Base-by-base conservation (phyloP, 2,329 filamentous ascomycete species). In the Aspergillus pseudoterreus region DNA sequence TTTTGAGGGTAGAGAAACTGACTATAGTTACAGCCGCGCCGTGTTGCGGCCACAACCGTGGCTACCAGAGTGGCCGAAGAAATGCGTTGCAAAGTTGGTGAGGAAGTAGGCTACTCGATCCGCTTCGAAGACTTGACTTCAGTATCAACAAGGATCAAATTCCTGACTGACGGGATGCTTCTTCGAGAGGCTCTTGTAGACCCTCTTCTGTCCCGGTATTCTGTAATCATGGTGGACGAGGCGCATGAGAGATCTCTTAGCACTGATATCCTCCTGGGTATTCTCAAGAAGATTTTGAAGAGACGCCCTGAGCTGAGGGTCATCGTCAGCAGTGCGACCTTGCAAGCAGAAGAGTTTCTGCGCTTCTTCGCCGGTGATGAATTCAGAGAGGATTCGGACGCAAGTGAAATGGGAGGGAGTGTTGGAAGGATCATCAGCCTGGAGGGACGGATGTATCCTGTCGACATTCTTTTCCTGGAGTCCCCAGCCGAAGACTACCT, bases 221-320 rank as follows among this genome's bases (percentile, higher is more conserved):
- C 91, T 0, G 87, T 96, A 42, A 90, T 99, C 62, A 96, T 99
- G 90, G 88, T 99, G 6, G 94, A 99, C 66, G 92, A 97, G 72
- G 94, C 92, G 6, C 94, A 99, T 67, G 92, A 97, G 71, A 81
- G 94, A 49, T 96, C 91, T 45, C 81, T 97, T 53, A 95, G 90
- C 68, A 95, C 92, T 0, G 94, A 99, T 65, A 83, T 99, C 11
- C 78, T 97, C 6, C 80, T 99, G 3, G 92, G 94, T 0, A 76
- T 97, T 12, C 72, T 99, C 36, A 96, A 95, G 69, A 97, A 97
- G 70, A 92, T 99, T 46, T 76, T 84, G 49, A 90, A 83, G 68
- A 87, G 84, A 63, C 80, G 94, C 41, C 82, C 87, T 6, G 92
- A 96, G 52, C 72, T 97, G 47, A 84, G 91, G 17, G 87, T 97